Percentiles rank a stretch among this genome's conserved stretches.
These are phyloP conservation scores for Malus asiatica DNA, from an alignment of 306 rosid species.

Conservation along the genomic window DNA sequence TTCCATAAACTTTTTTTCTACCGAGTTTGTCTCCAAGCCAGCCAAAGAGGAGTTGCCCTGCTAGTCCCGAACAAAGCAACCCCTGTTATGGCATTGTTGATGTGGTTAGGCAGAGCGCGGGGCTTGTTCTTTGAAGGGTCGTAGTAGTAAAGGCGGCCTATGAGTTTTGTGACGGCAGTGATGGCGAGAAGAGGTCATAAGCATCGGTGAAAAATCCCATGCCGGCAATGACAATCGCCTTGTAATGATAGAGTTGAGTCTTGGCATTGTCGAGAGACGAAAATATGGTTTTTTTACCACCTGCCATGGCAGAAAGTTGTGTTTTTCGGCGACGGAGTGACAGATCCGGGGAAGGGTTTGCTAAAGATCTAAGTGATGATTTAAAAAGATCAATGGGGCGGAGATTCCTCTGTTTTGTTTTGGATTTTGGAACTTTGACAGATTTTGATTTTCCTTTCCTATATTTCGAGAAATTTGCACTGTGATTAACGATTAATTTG, in stretches of 20 bases:
- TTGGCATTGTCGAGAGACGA: slow-evolving; percentile 53
- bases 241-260: slow-evolving; percentile 45
- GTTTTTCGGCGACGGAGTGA: neutral
- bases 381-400: neutral
- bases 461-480: slow-evolving; percentile 10
- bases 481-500: neutral
- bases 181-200: slow-evolving; percentile 52
- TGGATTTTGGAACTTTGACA: neutral
- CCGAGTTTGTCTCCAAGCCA: slow-evolving; percentile 59
- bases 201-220: slow-evolving; percentile 69
- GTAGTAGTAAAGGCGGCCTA: slow-evolving; percentile 46
- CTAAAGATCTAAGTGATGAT: neutral
- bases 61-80: slow-evolving; percentile 48
- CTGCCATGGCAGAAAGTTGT: slow-evolving; percentile 11
- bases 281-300: slow-evolving; percentile 19
- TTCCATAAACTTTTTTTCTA: slow-evolving; percentile 45
- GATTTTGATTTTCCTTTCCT: neutral
- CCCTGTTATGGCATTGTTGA: slow-evolving; percentile 47
- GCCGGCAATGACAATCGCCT: slow-evolving; percentile 48
- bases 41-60: slow-evolving; percentile 65
- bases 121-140: slow-evolving; percentile 23
- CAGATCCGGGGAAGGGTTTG: neutral
- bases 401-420: neutral
- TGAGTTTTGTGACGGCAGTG: slow-evolving; percentile 42
- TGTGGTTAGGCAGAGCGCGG: slow-evolving; percentile 32